Conservation (phyloP, 805 yeast species). For the Kregervanrija delftensis region DNA sequence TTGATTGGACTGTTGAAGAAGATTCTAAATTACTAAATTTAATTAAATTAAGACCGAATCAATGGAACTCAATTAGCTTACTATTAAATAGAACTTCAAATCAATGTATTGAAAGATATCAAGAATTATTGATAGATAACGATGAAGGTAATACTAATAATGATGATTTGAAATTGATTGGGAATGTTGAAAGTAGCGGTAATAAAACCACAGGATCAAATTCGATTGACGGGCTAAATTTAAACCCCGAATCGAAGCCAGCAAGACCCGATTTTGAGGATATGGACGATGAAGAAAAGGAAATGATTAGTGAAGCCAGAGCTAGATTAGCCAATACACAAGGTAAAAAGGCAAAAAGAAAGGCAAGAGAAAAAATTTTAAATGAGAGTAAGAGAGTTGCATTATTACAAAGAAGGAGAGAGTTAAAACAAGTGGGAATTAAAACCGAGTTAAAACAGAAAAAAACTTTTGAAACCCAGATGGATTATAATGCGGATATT, state of each 20-base stretch:
- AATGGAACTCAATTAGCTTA: conserved; percentile 90
- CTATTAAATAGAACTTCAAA: conserved; percentile 79
- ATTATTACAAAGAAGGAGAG: conserved; percentile 70
- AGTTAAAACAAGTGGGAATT: conserved; percentile 74
- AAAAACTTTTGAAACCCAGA: conserved; percentile 49
- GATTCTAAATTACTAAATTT: conserved; percentile 64
- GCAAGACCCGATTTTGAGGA: conserved; percentile 78
- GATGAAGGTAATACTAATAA: conserved; percentile 21
- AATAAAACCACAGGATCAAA: conserved; percentile 6
- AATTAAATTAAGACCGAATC: conserved; percentile 75
- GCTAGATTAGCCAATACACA: conserved; percentile 88
- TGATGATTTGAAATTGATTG: conserved; percentile 16
- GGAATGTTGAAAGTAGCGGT: conserved; percentile 11
- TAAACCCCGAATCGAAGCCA: conserved; percentile 69
- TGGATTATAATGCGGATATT: conserved; percentile 80
- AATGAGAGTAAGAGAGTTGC: conserved; percentile 76
- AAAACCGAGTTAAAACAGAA: conserved; percentile 42
- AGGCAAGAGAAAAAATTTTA: conserved; percentile 76
- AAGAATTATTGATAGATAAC: conserved; percentile 52
- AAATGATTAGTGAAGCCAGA: conserved; percentile 91
- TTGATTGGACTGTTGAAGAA: conserved; percentile 68
- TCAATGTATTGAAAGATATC: conserved; percentile 81
- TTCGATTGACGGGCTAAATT: conserved; percentile 49
- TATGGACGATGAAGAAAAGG: conserved; percentile 81
- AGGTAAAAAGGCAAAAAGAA: conserved; percentile 91